Evolutionary conservation across 176 grass and related monocot genomes (phyloP), one percentile per base, ranked within the genome.

Genomic region (Ensete ventricosum): DNA sequence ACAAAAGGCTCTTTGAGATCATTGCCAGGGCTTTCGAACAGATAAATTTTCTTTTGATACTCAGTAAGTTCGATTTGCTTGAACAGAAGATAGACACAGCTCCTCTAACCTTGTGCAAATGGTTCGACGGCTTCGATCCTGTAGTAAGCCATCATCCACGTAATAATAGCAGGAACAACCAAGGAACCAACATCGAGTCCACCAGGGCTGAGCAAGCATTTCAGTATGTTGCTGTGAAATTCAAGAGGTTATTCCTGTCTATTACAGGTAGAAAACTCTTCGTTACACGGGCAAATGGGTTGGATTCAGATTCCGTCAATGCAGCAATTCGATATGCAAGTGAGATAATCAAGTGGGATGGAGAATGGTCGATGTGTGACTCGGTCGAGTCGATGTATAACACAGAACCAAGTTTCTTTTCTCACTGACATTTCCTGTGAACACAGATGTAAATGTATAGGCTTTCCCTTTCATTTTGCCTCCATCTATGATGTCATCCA

Each of bases 281-380:
- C 0, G 88, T 91, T 8, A 86, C 84, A 2, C 76, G 21, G 0
- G 64, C 92, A 74, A 99, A 89, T 57, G 86, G 87, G 14, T 60
- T 99, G 83, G 91, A 95, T 54, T 84, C 78, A 25, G 85, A 83
- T 76, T 94, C 84, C 0, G 91, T 95, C 12, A 73, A 83, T 9
- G 81, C 74, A 0, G 88, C 82, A 2, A 82, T 99, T 58, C 79
- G 81, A 19, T 89, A 91, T 7, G 69, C 82, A 3, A 74, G 89
- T 78, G 96, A 99, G 74, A 84, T 95, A 16, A 1, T 99, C 58
- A 94, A 88, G 75, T 99, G 96, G 96, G 88, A 87, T 17, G 91
- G 91, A 9, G 88, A 99, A 64, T 91, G 84, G 62, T 88, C 83
- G 0, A 80, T 86, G 20, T 91, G 86, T 10, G 81, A 76, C 12